Conservation (phyloP, 257 asterid species). For the Fraxinus cuspidata region DNA sequence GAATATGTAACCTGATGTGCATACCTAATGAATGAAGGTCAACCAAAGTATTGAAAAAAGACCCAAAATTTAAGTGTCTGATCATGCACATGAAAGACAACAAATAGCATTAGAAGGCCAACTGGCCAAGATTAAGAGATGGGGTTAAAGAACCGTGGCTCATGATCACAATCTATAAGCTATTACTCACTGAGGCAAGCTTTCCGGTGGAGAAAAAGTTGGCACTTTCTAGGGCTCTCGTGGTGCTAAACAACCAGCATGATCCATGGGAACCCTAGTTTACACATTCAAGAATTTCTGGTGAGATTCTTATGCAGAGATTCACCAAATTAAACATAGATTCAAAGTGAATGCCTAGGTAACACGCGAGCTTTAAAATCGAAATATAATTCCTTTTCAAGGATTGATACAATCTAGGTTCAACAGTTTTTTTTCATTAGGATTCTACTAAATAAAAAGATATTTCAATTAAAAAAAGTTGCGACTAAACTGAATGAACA, state of each 20-base stretch:
- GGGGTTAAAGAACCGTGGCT: constrained; percentile 40
- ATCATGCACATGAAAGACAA: background rate
- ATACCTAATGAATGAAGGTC: no score
- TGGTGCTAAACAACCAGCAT: constrained; percentile 89
- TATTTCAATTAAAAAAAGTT: background rate
- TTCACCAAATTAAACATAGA: background rate
- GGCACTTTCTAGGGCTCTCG: constrained; percentile 92
- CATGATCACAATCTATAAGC: constrained; percentile 91
- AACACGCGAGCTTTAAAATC: background rate
- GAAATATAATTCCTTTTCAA: background rate
- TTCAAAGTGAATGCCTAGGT: background rate
- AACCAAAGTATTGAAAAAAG: no score
- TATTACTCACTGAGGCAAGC: constrained; percentile 89
- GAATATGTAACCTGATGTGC: no score
- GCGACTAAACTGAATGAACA: constrained; percentile 32
- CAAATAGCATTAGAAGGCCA: background rate
- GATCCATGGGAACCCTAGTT: constrained; percentile 82
- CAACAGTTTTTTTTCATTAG: background rate
- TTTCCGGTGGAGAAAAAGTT: constrained; percentile 77
- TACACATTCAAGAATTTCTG: constrained; percentile 9
- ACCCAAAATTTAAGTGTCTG: no score
- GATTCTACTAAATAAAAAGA: background rate
- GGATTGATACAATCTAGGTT: background rate
- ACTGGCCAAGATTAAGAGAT: background rate
- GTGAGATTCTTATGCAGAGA: background rate